Evolutionary conservation across 192 early-diverging fungal genomes (phyloP), one percentile per base, ranked within the genome.

Genomic region (Mortierella claussenii): DNA sequence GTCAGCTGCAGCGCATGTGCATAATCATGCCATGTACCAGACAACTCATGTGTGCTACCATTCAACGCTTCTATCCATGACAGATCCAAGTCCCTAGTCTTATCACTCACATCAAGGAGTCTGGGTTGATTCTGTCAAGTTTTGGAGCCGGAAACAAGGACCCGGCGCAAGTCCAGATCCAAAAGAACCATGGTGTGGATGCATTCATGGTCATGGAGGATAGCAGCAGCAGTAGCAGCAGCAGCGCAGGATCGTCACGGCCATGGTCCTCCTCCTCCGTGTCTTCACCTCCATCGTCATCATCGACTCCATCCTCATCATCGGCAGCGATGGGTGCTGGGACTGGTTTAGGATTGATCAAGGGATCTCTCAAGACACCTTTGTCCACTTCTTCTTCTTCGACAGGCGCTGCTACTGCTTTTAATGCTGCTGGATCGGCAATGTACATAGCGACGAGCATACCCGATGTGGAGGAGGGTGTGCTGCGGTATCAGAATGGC

Each of bases 91-190:
- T 96, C 33, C 97, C 98, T 15, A 84, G 89, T 27, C 80, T 99
- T 28, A 94, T 99, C 63, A 88, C 89, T 23, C 95, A 91, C 44
- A 91, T 97, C 57, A 99, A 99, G 62, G 91, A 96, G 62, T 91
- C 90, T 47, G 97, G 98, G 1, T 70, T 99, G 30, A 88, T 99
- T 27, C 80, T 98, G 48, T 90, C 92, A 4, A 96, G 97, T 21
- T 96, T 94, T 84, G 98, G 97, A 1, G 46, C 69, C n/a, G 85
- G 83, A 18, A 98, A 98, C 79, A 76, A 84, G 30, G 81, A 88
- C 45, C 76, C 82, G 26, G 69, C 71, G 21, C 85, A 86, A 49
- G 86, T 94, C 2, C 67, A 69, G n/a, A 69, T 90, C 43, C 98
- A 98, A 58, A 92, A 93, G 67, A 66, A 80, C 36, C 80, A 88